Evolutionary conservation across 805 yeast genomes (phyloP).

Genomic region (Saccharomycopsis sp.): DNA sequence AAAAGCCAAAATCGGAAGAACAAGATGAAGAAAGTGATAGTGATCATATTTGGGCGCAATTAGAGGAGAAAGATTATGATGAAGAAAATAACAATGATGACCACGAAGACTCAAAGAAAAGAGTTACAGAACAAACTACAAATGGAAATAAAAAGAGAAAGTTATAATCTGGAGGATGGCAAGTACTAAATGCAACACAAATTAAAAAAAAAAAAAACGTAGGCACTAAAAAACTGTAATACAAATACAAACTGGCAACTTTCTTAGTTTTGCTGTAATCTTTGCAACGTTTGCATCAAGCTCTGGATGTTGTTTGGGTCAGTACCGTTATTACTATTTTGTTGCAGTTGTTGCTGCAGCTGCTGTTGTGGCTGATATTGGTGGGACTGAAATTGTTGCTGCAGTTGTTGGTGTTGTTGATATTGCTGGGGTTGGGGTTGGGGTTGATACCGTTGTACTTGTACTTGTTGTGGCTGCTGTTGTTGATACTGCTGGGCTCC

Average conservation of each 20-base stretch:
- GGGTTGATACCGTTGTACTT: slow-evolving; percentile 3
- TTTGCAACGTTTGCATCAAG: slow-evolving; percentile 20
- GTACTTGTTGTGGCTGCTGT: slow-evolving; percentile 20
- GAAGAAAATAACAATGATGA: slow-evolving; percentile 4
- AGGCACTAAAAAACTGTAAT: not conserved
- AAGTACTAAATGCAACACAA: not conserved
- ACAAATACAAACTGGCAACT: not conserved
- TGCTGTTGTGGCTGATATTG: slow-evolving; percentile 16
- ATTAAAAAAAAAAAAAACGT: not conserved
- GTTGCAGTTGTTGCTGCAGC: slow-evolving; percentile 7
- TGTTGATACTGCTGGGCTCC: slow-evolving; percentile 21
- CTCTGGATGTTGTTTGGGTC: slow-evolving; percentile 20
- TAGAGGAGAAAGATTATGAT: slow-evolving; percentile 10
- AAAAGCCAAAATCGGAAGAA: not conserved
- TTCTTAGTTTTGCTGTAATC: slow-evolving; percentile 16
- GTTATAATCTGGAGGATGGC: not conserved
- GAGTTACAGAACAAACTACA: not conserved
- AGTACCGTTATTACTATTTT: slow-evolving; percentile 2
- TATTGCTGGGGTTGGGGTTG: not conserved
- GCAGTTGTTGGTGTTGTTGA: slow-evolving; percentile 13
- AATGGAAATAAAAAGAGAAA: not conserved
- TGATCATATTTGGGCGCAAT: slow-evolving; percentile 20
- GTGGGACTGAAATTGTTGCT: slow-evolving; percentile 15
- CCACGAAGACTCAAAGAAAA: not conserved
- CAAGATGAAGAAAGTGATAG: slow-evolving; percentile 5